These are phyloP conservation scores for Ceratocystis cubensis DNA, from an alignment of 2,329 filamentous ascomycete genomes.

Conservation along the genomic window DNA sequence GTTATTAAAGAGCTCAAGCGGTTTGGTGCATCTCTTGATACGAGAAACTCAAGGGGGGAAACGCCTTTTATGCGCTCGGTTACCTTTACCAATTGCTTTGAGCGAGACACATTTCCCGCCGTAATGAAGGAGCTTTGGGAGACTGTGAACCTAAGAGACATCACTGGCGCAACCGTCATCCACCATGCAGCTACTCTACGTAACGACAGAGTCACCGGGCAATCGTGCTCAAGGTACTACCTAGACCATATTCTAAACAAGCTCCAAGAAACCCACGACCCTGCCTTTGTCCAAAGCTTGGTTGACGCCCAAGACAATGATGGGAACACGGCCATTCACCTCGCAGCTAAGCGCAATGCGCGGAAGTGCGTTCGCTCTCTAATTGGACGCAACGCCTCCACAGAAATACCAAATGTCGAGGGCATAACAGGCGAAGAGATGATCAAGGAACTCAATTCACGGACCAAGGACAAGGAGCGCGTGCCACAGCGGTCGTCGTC, in stretches of 20 bases:
- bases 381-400: slow-evolving; percentile 66
- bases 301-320: slow-evolving; percentile 73
- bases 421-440: slow-evolving; percentile 76
- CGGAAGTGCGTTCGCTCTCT: slow-evolving; percentile 77
- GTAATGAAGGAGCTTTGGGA: slow-evolving; percentile 73
- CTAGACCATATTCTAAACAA: slow-evolving; percentile 82
- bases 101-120: slow-evolving; percentile 78
- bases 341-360: slow-evolving; percentile 68
- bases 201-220: slow-evolving; percentile 65
- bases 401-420: slow-evolving; percentile 69
- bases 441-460: slow-evolving; percentile 62
- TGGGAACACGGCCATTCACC: slow-evolving; percentile 72
- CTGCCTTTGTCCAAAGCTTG: slow-evolving; percentile 62
- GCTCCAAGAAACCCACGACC: slow-evolving; percentile 64
- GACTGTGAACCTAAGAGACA: slow-evolving; percentile 69
- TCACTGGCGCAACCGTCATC: slow-evolving; percentile 74
- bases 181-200: slow-evolving; percentile 90
- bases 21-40: slow-evolving; percentile 62
- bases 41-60: slow-evolving; percentile 61
- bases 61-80: slow-evolving; percentile 91
- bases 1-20: slow-evolving; percentile 78
- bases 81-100: slow-evolving; percentile 92
- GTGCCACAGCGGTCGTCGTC: slow-evolving; percentile 64
- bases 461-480: slow-evolving; percentile 47
- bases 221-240: slow-evolving; percentile 84